Base-by-base conservation (phyloP, 2,329 filamentous ascomycete genomes). In the Beauveria scarabaeidicola region DNA sequence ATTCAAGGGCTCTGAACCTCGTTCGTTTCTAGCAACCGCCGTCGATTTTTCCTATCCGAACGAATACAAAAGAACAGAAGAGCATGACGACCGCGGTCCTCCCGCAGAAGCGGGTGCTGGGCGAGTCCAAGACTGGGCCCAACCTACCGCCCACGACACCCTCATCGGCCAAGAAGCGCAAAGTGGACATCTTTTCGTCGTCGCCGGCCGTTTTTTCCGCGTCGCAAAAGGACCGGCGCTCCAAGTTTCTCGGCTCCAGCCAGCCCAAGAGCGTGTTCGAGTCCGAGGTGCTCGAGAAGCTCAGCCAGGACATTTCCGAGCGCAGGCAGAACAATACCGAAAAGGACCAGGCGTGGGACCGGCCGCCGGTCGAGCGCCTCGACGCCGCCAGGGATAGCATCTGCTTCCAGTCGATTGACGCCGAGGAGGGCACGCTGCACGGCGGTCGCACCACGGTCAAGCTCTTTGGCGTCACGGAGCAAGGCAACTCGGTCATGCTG, bases 321-420 rank as follows among this genome's bases (percentile, higher is more conserved):
- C 79, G 95, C 65, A 96, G 92, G 78, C 81, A 90, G 68, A 90
- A 82, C 73, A 97, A 95, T 73, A 81, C 89, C 2, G 94, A 99
- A 70, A 95, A 87, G 72, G 93, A 97, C 71, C 94, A 99, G 73
- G 82, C 90, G 70, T 99, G 94, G 95, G 86, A 88, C 51, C 79
- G 82, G 1, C 82, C 82, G 6, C 78, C 80, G 0, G 75, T 83
- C 5, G 72, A 70, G n/a, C 72, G 76, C 58, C 84, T 83, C 61
- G 65, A 75, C 61, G 80, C 86, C 9, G 70, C 81, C 56, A 84
- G 75, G 40, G 85, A 94, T 64, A 86, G 77, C 64, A 78, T 99
- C n/a, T 85, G 83, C 64, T 97, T 99, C 69, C 94, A 99, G 75
- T 89, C 95, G 69, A 99, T 99, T 66, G 95, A 99, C 69, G 88